A percentile compares a stretch with the other conserved stretches of the same genome.
Conservation (phyloP, 768 basidiomycete genomes). For the Mycena floridula region DNA sequence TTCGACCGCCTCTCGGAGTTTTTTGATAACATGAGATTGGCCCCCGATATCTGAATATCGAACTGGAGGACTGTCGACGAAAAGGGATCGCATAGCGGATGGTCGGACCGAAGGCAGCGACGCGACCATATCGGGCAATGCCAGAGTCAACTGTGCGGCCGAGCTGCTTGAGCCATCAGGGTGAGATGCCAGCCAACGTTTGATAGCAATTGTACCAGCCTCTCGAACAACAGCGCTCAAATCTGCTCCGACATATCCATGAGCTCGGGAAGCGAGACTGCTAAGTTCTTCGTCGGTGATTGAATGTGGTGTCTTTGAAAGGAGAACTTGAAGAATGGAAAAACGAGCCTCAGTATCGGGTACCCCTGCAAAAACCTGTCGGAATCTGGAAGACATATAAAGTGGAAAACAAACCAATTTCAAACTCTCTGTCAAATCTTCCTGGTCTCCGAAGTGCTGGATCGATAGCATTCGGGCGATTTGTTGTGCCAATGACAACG, state of each 20-base stretch:
- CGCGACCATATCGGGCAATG: slow-evolving; percentile 55
- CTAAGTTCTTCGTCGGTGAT: slow-evolving; percentile 57
- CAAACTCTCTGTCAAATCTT: slow-evolving; percentile 65
- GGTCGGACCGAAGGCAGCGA: slow-evolving; percentile 81
- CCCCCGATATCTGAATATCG: slow-evolving; percentile 89
- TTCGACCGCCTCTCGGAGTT: slow-evolving; percentile 86
- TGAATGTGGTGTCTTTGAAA: slow-evolving; percentile 73
- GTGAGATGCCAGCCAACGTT: slow-evolving; percentile 54
- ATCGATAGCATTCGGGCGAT: slow-evolving; percentile 92
- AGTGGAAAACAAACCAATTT: slow-evolving; percentile 11
- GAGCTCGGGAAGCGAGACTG: slow-evolving; percentile 68
- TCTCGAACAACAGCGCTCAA: slow-evolving; percentile 88
- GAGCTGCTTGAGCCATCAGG: slow-evolving; percentile 12
- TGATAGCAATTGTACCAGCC: slow-evolving; percentile 88
- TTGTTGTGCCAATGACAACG: slow-evolving; percentile 94
- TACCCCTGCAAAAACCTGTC: slow-evolving; percentile 49
- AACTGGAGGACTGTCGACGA: slow-evolving; percentile 79
- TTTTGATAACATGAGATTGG: slow-evolving; percentile 73
- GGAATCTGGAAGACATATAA: slow-evolving; percentile 1
- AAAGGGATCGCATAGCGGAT: slow-evolving; percentile 91
- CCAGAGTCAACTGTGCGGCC: slow-evolving; percentile 35
- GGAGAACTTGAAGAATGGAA: slow-evolving; percentile 81
- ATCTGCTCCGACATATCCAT: slow-evolving; percentile 98
- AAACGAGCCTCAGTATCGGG: slow-evolving; percentile 83
- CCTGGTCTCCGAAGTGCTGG: slow-evolving; percentile 88